Base-by-base conservation (phyloP, 2,329 filamentous ascomycete genomes). In the Epichloe sp. region DNA sequence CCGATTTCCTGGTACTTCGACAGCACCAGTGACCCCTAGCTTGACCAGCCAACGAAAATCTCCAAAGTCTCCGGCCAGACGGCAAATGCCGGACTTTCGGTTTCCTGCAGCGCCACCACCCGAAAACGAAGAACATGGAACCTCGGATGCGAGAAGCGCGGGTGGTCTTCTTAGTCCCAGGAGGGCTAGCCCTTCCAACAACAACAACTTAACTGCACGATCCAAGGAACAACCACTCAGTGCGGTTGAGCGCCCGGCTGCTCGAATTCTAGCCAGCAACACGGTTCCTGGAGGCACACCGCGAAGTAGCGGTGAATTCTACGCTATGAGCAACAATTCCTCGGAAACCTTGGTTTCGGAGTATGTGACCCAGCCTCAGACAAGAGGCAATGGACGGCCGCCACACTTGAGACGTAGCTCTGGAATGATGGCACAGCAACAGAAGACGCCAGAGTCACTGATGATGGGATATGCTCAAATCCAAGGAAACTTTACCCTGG, bases 401-500 rank as follows among this genome's bases (percentile, higher is more conserved):
- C 62, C 68, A 2, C 71, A 78, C 55, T 60, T 74, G 14, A 71
- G 77, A 52, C 69, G 71, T 47, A 69, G 67, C 54, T 74, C 77
- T 31, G 70, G 66, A 48, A 60, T 75, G 50, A 61, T 65, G 54
- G 66, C 65, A 53, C 68, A 70, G 55, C 69, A 71, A 45, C 63
- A 72, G 41, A 73, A 70, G 59, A 65, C 73, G 40, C 82, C 87
- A 0, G 90, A 97, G 64, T 83, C 85, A 1, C 71, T 98, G 50
- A 94, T 98, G 82, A 98, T 98, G 93, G 93, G 90, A 0, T 98
- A 95, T 67, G 91, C 88, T 3, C 93, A 98, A 60, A 80, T 97
- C 2, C 86, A 88, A 66, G 93, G 93, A 4, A 90, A 87, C 0
- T 98, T 98, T 59, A 88, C 83, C 0, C 71, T 98, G 6, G 93